Conservation (phyloP, 2,329 filamentous ascomycete genomes). For the Fusarium caatingaense region DNA sequence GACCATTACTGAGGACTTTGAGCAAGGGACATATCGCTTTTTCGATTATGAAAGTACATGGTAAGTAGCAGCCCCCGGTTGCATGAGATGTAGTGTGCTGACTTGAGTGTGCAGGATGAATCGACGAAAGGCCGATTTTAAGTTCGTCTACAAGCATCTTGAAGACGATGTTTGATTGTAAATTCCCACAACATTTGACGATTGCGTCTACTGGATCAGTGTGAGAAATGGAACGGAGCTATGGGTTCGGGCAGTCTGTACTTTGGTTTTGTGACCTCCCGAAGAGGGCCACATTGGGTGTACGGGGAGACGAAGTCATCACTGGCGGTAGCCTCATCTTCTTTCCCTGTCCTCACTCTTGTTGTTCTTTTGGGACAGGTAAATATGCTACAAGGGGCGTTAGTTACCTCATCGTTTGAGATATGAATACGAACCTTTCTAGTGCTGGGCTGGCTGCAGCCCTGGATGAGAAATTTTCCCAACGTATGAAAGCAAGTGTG, state of each 20-base stretch:
- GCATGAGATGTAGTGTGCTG: conserved; percentile 10
- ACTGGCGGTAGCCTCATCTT: conserved; percentile 25
- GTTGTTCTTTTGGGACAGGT: conserved; percentile 30
- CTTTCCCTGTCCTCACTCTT: conserved; percentile 21
- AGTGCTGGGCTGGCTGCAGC: conserved; percentile 29
- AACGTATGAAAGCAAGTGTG: background rate
- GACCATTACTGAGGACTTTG: conserved; percentile 97
- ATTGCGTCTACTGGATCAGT: conserved; percentile 10
- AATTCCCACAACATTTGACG: background rate
- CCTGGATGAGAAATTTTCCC: conserved; percentile 10
- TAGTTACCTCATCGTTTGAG: conserved; percentile 34
- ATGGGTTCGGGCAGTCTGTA: conserved; percentile 33
- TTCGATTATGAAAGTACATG: conserved; percentile 99
- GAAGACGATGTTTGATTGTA: conserved; percentile 82
- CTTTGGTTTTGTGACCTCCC: conserved; percentile 33
- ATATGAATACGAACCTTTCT: conserved; percentile 34
- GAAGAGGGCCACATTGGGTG: conserved; percentile 25
- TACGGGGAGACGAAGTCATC: conserved; percentile 19
- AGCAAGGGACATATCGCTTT: conserved; percentile 98
- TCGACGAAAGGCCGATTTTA: conserved; percentile 95
- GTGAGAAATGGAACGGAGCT: conserved; percentile 31
- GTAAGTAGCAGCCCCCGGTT: conserved; percentile 63
- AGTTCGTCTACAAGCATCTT: conserved; percentile 97
- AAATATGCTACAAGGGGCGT: conserved; percentile 30
- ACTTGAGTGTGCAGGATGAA: conserved; percentile 81